Conservation (phyloP, 2,329 filamentous ascomycete species). For the Trichoderma oligosporum region DNA sequence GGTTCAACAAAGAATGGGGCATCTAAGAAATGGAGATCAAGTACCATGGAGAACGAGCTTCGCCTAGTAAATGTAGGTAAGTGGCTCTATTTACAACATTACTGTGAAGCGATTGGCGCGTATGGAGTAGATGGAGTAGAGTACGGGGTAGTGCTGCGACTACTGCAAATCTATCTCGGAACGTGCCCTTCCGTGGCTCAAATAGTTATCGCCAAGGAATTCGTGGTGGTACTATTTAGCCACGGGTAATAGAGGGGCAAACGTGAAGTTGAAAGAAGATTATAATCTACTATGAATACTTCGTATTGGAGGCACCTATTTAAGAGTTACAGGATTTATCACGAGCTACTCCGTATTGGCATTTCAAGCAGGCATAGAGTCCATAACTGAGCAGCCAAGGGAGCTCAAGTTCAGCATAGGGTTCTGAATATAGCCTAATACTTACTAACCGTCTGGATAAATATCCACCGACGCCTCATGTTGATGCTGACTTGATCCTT, state of each 20-base stretch:
- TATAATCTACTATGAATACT: too few species aligned
- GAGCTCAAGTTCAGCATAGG: background rate
- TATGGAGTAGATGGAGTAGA: too few species aligned
- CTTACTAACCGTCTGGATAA: slow-evolving; percentile 8
- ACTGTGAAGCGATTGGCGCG: too few species aligned
- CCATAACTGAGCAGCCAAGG: background rate
- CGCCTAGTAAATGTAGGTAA: too few species aligned
- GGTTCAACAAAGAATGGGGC: too few species aligned
- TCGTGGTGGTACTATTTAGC: background rate
- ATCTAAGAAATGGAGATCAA: too few species aligned
- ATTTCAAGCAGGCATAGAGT: background rate
- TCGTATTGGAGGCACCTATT: background rate
- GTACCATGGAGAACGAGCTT: too few species aligned
- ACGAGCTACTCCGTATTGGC: background rate
- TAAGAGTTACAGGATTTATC: background rate
- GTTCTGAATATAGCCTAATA: slow-evolving; percentile 6
- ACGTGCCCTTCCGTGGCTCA: background rate
- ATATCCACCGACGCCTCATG: background rate
- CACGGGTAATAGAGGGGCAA: slow-evolving; percentile 15
- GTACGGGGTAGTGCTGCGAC: too few species aligned
- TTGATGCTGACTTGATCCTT: background rate
- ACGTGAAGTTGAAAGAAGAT: background rate
- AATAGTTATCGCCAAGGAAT: background rate
- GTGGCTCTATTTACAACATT: too few species aligned
- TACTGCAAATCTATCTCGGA: slow-evolving; percentile 7